phyloP scores from a whole-genome alignment of 1,139 yeast genomes.

The Meyerozyma guilliermondii region DNA sequence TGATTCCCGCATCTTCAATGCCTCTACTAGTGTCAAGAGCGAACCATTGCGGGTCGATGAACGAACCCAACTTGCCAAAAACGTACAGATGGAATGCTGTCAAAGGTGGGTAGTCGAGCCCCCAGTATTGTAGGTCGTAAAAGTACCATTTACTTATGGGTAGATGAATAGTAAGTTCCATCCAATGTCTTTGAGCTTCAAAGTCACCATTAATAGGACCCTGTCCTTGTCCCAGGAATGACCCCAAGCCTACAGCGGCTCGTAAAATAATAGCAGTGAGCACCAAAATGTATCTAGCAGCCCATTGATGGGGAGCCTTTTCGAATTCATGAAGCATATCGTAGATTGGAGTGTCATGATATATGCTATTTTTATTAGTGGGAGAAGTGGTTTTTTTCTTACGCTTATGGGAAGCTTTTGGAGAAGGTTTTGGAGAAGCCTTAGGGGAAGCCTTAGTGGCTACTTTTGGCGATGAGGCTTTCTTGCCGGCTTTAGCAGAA shows the following conservation, averaged over 20 bases:
- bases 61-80: constrained; percentile 66
- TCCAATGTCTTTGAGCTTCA: constrained; percentile 98
- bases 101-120: constrained; percentile 93
- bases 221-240: constrained; percentile 65
- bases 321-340: constrained; percentile 38
- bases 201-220: constrained; percentile 92
- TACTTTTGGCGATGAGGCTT: not conserved
- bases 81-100: constrained; percentile 91
- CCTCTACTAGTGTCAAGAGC: constrained; percentile 71
- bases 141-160: constrained; percentile 82
- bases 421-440: not conserved
- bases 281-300: constrained; percentile 73
- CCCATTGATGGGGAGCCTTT: constrained; percentile 82
- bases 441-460: no score
- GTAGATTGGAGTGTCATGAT: constrained; percentile 30
- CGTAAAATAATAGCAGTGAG: constrained; percentile 72
- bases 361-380: constrained; percentile 8
- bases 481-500: not conserved
- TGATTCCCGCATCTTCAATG: constrained; percentile 57
- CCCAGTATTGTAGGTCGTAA: constrained; percentile 91
- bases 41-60: constrained; percentile 71
- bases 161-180: constrained; percentile 78
- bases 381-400: not conserved
- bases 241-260: constrained; percentile 84
- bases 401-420: not conserved